Evolutionary conservation across 176 grass and related monocot species (phyloP).

Genomic region (Ananas comosus): DNA sequence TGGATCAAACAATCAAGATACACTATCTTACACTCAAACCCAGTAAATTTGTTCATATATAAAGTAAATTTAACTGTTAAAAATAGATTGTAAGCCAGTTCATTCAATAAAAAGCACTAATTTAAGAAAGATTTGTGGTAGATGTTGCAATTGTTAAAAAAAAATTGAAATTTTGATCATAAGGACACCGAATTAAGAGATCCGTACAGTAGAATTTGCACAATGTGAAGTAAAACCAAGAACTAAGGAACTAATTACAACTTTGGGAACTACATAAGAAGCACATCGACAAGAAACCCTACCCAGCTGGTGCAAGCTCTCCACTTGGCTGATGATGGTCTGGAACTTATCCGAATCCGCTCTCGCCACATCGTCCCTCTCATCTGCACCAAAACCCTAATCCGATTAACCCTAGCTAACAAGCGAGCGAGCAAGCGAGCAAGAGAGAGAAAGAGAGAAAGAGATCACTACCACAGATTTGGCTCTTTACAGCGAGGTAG

Average conservation of each 20-base stretch:
- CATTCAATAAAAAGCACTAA: too few species aligned
- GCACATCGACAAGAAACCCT: conserved; percentile 5
- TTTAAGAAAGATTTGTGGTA: too few species aligned
- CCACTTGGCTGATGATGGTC: conserved; percentile 67
- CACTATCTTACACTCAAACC: too few species aligned
- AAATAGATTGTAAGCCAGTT: too few species aligned
- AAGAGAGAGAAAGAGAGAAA: background rate
- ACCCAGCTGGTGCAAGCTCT: conserved; percentile 73
- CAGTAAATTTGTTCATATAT: too few species aligned
- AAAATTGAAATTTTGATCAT: too few species aligned
- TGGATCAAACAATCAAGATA: too few species aligned
- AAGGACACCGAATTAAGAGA: too few species aligned
- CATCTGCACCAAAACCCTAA: conserved; percentile 33
- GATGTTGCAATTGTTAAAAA: too few species aligned
- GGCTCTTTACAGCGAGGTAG: conserved; percentile 63
- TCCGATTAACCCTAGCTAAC: background rate
- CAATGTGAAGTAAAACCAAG: background rate
- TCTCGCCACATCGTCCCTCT: conserved; percentile 57
- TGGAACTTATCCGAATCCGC: conserved; percentile 53
- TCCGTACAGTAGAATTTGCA: background rate
- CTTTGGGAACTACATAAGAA: background rate
- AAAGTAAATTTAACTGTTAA: too few species aligned
- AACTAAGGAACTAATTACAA: background rate
- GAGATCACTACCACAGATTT: conserved; percentile 50
- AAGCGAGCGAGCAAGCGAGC: background rate